These are phyloP conservation scores for Handroanthus guayacan DNA, from an alignment of 257 asterid genomes.

Conservation along the genomic window DNA sequence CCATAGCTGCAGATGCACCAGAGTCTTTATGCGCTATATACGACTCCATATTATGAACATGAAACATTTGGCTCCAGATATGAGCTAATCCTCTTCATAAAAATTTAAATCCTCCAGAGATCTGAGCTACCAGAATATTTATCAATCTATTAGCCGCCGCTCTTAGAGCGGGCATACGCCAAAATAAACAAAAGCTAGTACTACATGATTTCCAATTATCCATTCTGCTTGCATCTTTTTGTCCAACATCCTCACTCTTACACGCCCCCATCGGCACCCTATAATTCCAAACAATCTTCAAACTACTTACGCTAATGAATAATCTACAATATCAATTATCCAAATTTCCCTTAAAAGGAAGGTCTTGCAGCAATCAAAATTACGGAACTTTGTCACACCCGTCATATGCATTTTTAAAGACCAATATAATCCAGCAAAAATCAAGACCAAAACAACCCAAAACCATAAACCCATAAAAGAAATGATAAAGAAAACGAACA, in stretches of 20 bases:
- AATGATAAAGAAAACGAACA: neutral
- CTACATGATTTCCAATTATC: neutral
- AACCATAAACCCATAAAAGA: slow-evolving; percentile 21
- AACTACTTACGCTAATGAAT: neutral
- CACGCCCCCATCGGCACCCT: neutral
- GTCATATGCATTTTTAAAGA: slow-evolving; percentile 30
- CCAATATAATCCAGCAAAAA: neutral
- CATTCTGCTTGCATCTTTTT: slow-evolving; percentile 1
- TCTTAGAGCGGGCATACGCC: slow-evolving; percentile 6
- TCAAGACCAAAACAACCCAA: slow-evolving; percentile 16
- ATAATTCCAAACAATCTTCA: slow-evolving; percentile 7
- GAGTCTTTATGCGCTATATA: neutral
- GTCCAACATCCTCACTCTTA: neutral
- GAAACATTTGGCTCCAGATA: neutral
- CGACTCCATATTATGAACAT: slow-evolving; percentile 3
- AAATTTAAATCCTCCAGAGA: neutral
- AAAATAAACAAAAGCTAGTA: slow-evolving; percentile 6
- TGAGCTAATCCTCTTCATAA: neutral
- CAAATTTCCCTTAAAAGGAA: neutral
- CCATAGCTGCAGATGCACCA: slow-evolving; percentile 20
- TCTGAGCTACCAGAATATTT: slow-evolving; percentile 13
- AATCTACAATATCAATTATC: slow-evolving; percentile 6
- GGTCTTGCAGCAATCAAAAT: neutral
- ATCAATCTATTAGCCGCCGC: neutral
- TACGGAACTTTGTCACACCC: neutral